These are phyloP conservation scores for Teratosphaeria nubilosa DNA, from an alignment of 2,329 filamentous ascomycete species.

Conservation along the genomic window DNA sequence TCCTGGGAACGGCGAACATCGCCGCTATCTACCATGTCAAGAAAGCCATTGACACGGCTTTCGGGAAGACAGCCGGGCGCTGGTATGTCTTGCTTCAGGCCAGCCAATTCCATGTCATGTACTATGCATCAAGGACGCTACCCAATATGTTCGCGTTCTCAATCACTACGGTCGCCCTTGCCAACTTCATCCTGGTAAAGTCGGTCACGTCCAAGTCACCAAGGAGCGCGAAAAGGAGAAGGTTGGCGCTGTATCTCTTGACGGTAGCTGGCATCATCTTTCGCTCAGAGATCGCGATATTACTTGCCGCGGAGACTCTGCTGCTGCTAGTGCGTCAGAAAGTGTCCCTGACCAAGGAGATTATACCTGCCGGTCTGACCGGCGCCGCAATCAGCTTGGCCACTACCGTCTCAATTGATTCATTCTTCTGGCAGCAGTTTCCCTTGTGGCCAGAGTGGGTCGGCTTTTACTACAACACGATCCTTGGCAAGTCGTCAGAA, in stretches of 20 bases:
- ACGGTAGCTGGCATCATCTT: constrained; percentile 77
- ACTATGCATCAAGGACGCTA: constrained; percentile 81
- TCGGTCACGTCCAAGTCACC: constrained; percentile 26
- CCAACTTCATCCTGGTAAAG: constrained; percentile 41
- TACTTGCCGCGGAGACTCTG: constrained; percentile 59
- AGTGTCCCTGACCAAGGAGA: constrained; percentile 43
- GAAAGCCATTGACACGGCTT: constrained; percentile 52
- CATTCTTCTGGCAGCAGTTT: constrained; percentile 78
- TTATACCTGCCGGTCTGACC: constrained; percentile 56
- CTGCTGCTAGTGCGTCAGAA: constrained; percentile 50
- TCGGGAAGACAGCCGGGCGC: constrained; percentile 56
- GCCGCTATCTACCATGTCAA: constrained; percentile 57
- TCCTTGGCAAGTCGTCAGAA: constrained; percentile 69
- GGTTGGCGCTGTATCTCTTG: constrained; percentile 61
- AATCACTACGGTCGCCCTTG: constrained; percentile 58
- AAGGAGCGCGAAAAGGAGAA: constrained; percentile 40
- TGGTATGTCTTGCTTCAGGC: constrained; percentile 75
- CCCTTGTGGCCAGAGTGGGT: constrained; percentile 80
- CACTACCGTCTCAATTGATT: constrained; percentile 68
- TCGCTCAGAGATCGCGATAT: constrained; percentile 75
- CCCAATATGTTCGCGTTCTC: constrained; percentile 96
- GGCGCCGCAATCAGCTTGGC: constrained; percentile 58
- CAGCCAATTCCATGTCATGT: constrained; percentile 85
- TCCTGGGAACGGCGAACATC: constrained; percentile 70
- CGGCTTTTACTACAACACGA: constrained; percentile 84